phyloP scores from a whole-genome alignment of 371 early-diverging fungal species.

The Mucor velutinosus region DNA sequence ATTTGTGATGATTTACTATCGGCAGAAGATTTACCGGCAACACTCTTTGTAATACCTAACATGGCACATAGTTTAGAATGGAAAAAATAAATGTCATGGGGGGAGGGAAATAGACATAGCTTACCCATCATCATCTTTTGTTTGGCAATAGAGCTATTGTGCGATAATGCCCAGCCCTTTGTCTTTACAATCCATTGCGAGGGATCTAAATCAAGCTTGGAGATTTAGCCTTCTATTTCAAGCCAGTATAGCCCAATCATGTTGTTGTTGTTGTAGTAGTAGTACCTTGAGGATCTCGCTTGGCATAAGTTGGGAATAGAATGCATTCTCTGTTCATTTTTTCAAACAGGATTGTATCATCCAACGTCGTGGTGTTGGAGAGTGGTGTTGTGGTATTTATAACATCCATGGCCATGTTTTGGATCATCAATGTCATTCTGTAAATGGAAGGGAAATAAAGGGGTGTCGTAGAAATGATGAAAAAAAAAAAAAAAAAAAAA shows the following conservation, averaged over 20 bases:
- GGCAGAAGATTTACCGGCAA: constrained; percentile 32
- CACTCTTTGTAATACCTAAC: constrained; percentile 41
- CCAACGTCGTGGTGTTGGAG: neutral
- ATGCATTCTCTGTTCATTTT: constrained; percentile 20
- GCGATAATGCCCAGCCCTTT: constrained; percentile 48
- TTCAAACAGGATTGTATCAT: neutral
- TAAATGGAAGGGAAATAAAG: neutral
- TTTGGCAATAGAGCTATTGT: constrained; percentile 30
- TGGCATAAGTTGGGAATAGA: constrained; percentile 30
- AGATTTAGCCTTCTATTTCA: neutral
- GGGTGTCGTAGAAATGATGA: neutral
- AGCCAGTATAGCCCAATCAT: neutral
- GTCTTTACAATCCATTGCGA: constrained; percentile 38
- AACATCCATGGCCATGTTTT: neutral
- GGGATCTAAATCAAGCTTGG: constrained; percentile 9
- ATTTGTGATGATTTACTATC: constrained; percentile 26
- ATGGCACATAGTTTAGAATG: neutral
- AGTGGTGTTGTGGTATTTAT: neutral
- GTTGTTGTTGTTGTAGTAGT: neutral
- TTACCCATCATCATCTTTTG: constrained; percentile 43
- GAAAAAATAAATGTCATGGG: neutral
- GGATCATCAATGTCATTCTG: neutral
- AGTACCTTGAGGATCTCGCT: constrained; percentile 22
- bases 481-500: neutral
- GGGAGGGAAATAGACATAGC: neutral